phyloP scores from a whole-genome alignment of 2,329 filamentous ascomycete genomes.

The Verticillium klebahnii region DNA sequence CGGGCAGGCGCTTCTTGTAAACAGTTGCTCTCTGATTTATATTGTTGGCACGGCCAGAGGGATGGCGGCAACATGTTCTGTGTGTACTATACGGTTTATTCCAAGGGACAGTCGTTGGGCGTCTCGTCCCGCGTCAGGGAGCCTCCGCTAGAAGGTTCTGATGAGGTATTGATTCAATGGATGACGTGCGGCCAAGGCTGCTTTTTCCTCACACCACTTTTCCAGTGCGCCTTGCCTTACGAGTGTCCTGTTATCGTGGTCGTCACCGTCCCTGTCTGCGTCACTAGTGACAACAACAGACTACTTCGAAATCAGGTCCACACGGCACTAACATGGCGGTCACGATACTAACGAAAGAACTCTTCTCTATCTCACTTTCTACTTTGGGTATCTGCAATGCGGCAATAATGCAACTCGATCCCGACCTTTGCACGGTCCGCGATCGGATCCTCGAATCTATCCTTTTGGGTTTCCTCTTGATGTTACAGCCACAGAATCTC shows the following conservation, averaged over 20 bases:
- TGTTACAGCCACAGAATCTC: not conserved
- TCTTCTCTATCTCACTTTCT: not conserved
- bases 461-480: not conserved
- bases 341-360: no score
- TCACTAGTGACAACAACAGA: no score
- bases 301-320: no score
- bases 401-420: not conserved
- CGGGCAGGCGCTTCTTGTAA: not conserved
- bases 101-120: not conserved
- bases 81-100: not conserved
- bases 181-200: not conserved
- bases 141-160: not conserved
- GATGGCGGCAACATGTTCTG: not conserved
- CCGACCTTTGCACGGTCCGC: not conserved
- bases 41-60: not conserved
- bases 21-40: not conserved
- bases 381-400: not conserved
- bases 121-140: not conserved
- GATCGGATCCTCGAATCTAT: not conserved
- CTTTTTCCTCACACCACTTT: not conserved
- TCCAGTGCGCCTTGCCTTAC: not conserved
- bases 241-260: no score
- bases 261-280: no score
- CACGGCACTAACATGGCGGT: no score
- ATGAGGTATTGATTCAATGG: not conserved